These are phyloP conservation scores for Fraxinus americana DNA, from an alignment of 257 asterid species.

Conservation along the genomic window DNA sequence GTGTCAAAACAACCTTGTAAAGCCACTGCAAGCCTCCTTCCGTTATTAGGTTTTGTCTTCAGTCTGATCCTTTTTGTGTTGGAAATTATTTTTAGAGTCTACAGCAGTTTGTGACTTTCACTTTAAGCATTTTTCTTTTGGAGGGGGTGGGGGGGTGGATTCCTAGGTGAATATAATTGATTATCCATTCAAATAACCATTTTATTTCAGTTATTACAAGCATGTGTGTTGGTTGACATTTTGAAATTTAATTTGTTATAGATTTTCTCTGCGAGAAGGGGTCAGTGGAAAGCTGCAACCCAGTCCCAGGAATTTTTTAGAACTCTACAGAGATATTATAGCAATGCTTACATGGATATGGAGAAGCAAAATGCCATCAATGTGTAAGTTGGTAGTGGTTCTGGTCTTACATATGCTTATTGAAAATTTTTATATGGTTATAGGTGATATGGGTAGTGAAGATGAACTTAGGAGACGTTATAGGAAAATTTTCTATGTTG, in stretches of 20 bases:
- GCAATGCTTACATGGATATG: conserved; percentile 90
- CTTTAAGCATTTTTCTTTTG: not conserved
- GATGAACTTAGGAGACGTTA: conserved; percentile 6
- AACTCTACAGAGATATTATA: conserved; percentile 93
- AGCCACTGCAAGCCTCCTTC: not conserved
- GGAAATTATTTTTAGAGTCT: conserved; percentile 9
- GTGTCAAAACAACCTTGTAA: conserved; percentile 1
- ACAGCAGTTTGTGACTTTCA: not conserved
- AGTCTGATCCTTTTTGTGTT: not conserved
- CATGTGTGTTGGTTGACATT: conserved; percentile 16
- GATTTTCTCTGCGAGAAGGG: conserved; percentile 94
- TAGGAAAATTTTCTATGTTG: not conserved
- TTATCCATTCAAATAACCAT: conserved; percentile 4
- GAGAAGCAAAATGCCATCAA: conserved; percentile 96
- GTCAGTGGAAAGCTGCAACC: conserved; percentile 98
- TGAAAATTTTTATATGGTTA: not conserved
- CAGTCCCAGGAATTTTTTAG: conserved; percentile 98
- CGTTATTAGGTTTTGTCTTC: not conserved
- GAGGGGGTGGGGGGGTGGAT: no score
- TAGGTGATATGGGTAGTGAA: conserved; percentile 18
- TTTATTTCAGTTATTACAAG: conserved; percentile 19
- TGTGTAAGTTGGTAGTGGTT: conserved; percentile 58
- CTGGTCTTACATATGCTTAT: conserved; percentile 8
- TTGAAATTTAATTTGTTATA: conserved; percentile 28
- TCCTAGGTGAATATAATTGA: not conserved